phyloP scores from a whole-genome alignment of 2,329 filamentous ascomycete species.

The Chaetomium globosum region DNA sequence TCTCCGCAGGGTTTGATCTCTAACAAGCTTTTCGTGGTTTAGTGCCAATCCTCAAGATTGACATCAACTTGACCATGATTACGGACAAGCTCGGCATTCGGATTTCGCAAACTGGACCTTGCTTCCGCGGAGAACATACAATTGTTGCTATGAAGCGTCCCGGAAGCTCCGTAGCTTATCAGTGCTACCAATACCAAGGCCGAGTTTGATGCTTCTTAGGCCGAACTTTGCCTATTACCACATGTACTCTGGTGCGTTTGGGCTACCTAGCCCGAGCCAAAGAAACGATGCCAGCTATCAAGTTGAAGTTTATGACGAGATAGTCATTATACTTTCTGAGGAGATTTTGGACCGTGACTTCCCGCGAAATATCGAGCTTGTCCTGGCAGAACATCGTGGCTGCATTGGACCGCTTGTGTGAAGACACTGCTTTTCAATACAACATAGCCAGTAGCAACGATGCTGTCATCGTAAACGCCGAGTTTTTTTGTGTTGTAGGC shows the following conservation, averaged over 20 bases:
- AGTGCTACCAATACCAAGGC: background rate
- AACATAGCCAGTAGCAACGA: no score
- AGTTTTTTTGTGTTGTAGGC: no score
- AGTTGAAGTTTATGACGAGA: no score
- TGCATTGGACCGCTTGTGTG: no score
- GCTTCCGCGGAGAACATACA: background rate
- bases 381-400: no score
- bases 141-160: background rate
- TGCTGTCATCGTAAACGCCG: no score
- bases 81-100: background rate
- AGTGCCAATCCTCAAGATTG: no score
- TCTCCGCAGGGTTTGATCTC: background rate
- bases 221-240: background rate
- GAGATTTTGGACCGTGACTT: no score
- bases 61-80: background rate
- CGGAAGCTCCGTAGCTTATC: background rate
- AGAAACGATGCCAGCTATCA: background rate
- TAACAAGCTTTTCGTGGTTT: background rate
- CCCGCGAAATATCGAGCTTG: no score
- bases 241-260: background rate
- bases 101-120: background rate
- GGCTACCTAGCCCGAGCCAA: background rate
- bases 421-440: no score
- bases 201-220: no score
- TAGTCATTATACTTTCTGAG: no score